Conservation (phyloP, 805 yeast species). For the Lipomyces yamanashiensis region DNA sequence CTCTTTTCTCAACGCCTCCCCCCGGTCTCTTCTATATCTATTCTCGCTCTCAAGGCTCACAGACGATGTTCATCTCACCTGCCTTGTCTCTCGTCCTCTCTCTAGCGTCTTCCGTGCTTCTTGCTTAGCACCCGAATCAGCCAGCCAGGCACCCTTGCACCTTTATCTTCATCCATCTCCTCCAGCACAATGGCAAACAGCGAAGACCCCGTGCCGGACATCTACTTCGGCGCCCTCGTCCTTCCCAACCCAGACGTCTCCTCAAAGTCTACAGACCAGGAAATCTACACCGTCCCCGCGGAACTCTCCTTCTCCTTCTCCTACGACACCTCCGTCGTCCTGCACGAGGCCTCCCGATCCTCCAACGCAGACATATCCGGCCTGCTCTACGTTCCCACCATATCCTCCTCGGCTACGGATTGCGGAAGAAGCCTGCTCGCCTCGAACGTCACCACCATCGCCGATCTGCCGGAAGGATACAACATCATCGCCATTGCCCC, state of each 20-base stretch:
- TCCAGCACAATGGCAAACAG: background rate
- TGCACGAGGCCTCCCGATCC: constrained; percentile 18
- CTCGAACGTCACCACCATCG: constrained; percentile 22
- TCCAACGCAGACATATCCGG: constrained; percentile 14
- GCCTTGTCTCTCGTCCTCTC: no score
- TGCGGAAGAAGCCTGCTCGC: constrained; percentile 23
- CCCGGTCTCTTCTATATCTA: no score
- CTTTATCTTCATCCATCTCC: background rate
- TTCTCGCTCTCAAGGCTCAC: no score
- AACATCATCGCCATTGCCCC: constrained; percentile 34
- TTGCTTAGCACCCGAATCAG: no score
- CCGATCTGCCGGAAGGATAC: constrained; percentile 30
- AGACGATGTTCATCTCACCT: no score
- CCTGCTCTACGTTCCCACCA: constrained; percentile 30
- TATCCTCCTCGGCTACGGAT: background rate
- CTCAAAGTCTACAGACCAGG: background rate
- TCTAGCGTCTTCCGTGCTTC: no score
- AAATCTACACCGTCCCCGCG: constrained; percentile 19
- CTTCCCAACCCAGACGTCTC: constrained; percentile 21
- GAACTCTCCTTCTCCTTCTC: constrained; percentile 21
- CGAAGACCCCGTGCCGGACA: constrained; percentile 5
- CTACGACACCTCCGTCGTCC: constrained; percentile 5
- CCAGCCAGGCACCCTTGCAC: background rate
- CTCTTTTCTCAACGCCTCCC: no score
- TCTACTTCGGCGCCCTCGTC: constrained; percentile 34